Evolutionary conservation across 2,329 filamentous ascomycete genomes (phyloP).

Genomic region (Trichoderma sp.): DNA sequence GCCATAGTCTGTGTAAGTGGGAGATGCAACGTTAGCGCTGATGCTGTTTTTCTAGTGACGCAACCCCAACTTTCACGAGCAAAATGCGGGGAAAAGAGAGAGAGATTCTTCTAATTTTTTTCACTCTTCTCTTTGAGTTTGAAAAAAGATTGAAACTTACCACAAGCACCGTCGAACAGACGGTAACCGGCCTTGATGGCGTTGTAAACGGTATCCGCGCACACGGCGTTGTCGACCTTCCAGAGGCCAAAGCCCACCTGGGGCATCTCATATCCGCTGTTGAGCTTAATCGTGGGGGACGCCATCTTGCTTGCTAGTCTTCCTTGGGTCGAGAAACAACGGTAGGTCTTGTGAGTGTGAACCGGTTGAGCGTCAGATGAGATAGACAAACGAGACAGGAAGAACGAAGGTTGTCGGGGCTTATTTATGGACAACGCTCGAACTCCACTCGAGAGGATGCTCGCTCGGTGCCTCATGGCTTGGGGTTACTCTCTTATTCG

Average conservation of each 20-base stretch:
- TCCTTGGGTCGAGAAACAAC: constrained; percentile 17
- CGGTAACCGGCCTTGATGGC: constrained; percentile 64
- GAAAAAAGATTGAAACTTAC: constrained; percentile 35
- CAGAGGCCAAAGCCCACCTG: constrained; percentile 76
- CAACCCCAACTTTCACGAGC: not conserved
- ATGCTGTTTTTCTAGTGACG: not conserved
- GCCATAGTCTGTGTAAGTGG: constrained; percentile 63
- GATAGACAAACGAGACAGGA: constrained; percentile 1
- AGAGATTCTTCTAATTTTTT: not conserved
- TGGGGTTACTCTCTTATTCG: not conserved
- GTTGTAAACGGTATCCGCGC: constrained; percentile 76
- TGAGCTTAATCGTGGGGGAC: constrained; percentile 57
- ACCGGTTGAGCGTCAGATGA: not conserved
- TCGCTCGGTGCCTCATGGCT: constrained; percentile 8
- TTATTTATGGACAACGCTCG: constrained; percentile 15
- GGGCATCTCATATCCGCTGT: constrained; percentile 67
- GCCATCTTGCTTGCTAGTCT: constrained; percentile 33
- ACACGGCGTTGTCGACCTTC: constrained; percentile 75
- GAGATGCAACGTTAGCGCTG: not conserved
- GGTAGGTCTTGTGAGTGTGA: not conserved
- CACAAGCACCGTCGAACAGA: constrained; percentile 59
- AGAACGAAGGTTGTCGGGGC: constrained; percentile 4
- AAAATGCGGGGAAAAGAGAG: not conserved
- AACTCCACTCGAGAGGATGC: constrained; percentile 16
- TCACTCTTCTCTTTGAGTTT: not conserved